These are phyloP conservation scores for Claviceps sorghi DNA, from an alignment of 2,329 filamentous ascomycete species.

Conservation along the genomic window DNA sequence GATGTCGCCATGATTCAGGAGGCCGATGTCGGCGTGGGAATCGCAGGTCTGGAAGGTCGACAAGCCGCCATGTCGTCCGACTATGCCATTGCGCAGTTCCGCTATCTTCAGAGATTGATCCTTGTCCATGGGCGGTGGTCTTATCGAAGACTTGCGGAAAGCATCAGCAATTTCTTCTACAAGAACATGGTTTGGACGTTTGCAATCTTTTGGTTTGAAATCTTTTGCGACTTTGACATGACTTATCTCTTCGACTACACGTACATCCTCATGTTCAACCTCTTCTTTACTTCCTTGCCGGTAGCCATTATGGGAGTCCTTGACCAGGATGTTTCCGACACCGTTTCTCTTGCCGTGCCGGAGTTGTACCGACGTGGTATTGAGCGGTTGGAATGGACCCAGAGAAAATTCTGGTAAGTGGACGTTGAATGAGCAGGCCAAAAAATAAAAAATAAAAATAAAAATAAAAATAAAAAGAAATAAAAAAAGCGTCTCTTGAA, in stretches of 20 bases:
- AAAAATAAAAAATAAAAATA: too few species aligned
- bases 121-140: constrained; percentile 91
- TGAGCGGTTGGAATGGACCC: constrained; percentile 91
- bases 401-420: constrained; percentile 83
- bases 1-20: constrained; percentile 98
- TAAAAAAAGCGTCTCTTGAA: too few species aligned
- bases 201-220: constrained; percentile 92
- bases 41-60: constrained; percentile 81
- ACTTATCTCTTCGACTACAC: constrained; percentile 96
- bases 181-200: constrained; percentile 99
- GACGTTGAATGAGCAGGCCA: not conserved
- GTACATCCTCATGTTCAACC: constrained; percentile 91
- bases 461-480: too few species aligned
- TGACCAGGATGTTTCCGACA: constrained; percentile 92
- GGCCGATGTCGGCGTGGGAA: constrained; percentile 90
- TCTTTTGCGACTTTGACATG: constrained; percentile 90
- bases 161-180: constrained; percentile 98
- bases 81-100: constrained; percentile 89
- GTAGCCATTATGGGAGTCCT: constrained; percentile 93
- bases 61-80: constrained; percentile 94
- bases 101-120: constrained; percentile 70
- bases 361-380: constrained; percentile 93
- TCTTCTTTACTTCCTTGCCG: constrained; percentile 89
- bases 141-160: constrained; percentile 85
- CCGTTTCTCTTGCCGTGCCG: constrained; percentile 83